Base-by-base conservation (phyloP, 192 early-diverging fungal species). In the Allomyces arbusculus region DNA sequence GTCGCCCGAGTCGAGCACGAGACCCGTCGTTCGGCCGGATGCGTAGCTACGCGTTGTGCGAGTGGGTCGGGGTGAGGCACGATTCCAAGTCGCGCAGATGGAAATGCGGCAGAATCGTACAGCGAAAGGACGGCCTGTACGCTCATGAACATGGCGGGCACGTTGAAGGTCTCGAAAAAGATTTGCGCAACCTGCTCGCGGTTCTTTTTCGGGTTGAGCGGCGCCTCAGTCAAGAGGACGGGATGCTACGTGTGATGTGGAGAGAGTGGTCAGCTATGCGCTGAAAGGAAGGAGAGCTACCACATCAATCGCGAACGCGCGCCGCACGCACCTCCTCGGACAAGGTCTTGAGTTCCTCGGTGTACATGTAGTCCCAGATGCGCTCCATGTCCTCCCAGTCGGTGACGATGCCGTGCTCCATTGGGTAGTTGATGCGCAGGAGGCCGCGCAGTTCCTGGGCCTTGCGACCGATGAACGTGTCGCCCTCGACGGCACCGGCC, bases 381-480 rank as follows among this genome's bases (percentile, higher is more conserved):
- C 83, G 79, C 76, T 99, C 95, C 94, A 99, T 97, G 73, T 99
- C 95, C 64, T 87, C 87, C 95, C 95, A 99, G 77, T 97, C 89
- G 24, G 86, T 91, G 22, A 99, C 91, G 67, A 99, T 84, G 23
- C 95, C 95, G 70, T 99, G 94, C 76, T 95, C 89, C 73, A 99
- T 87, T 28, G 95, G 95, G 66, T 99, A 97, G 74, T 81, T 88
- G 72, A 99, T 87, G 67, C 85, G 85, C 61, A 99, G 78, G 44
- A 99, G 75, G n/a, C 95, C 95, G 22, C 95, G 83, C 24, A 95
- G 77, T 69, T 97, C 95, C 74, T 99, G 94, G 20, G 94, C 94
- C 73, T 89, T 93, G 66, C 81, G 79, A 22, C 96, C 96, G 72
- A 99, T 94, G 72, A 97, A 99, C 44, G 84, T 82, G 68, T 94